phyloP scores from a whole-genome alignment of 805 yeast species.

The Myxozyma mucilagina region DNA sequence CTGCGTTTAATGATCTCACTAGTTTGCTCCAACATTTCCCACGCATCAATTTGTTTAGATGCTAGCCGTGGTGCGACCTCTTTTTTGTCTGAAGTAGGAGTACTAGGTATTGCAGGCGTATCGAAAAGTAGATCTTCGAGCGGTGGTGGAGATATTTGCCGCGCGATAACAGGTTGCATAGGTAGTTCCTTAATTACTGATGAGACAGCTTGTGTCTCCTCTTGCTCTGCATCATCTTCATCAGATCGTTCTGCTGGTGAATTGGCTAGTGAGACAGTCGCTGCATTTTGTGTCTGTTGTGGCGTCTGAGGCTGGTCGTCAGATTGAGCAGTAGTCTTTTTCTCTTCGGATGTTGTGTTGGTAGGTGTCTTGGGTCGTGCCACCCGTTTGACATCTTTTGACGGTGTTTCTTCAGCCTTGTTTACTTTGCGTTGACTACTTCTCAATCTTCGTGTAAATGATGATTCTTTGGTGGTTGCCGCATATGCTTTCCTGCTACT shows the following conservation, averaged over 20 bases:
- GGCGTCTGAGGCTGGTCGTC: neutral
- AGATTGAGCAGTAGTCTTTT: no score
- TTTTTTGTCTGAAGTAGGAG: neutral
- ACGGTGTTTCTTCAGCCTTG: neutral
- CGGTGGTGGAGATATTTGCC: conserved; percentile 16
- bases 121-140: conserved; percentile 17
- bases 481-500: neutral
- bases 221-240: neutral
- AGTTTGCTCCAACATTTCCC: conserved; percentile 12
- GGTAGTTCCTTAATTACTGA: neutral
- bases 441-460: neutral
- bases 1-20: neutral
- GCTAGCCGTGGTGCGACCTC: conserved; percentile 10
- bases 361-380: no score
- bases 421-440: no score
- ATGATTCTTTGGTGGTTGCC: neutral
- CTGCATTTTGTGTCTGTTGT: neutral
- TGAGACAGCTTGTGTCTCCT: neutral
- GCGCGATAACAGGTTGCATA: neutral
- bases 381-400: neutral
- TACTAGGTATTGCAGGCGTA: neutral
- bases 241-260: neutral
- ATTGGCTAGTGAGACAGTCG: neutral
- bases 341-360: no score
- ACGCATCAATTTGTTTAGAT: conserved; percentile 13